Evolutionary conservation across 208 protist genomes (phyloP).

Genomic region (Crithidia brevicula): DNA sequence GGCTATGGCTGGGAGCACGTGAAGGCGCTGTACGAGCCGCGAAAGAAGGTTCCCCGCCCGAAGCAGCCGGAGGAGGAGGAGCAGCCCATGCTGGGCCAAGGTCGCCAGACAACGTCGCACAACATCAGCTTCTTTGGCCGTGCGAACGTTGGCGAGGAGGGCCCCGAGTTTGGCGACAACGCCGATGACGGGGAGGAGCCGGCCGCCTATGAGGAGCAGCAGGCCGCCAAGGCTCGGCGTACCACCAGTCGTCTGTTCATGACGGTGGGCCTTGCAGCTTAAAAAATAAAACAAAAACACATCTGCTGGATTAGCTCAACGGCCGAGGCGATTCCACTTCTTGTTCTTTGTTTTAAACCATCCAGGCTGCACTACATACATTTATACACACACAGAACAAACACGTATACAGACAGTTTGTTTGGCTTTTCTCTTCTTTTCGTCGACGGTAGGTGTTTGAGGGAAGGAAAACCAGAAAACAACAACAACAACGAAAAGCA

Average conservation of each 20-base stretch:
- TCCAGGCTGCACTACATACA: too few species aligned
- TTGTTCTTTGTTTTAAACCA: too few species aligned
- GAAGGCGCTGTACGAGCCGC: constrained; percentile 64
- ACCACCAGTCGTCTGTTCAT: constrained; percentile 34
- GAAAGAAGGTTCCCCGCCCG: constrained; percentile 39
- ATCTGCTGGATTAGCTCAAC: too few species aligned
- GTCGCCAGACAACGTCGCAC: constrained; percentile 24
- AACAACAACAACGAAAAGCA: too few species aligned
- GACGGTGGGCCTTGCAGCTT: constrained; percentile 28
- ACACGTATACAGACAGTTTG: too few species aligned
- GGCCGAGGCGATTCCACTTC: too few species aligned
- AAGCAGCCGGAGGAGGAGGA: constrained; percentile 17
- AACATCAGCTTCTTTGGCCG: constrained; percentile 68
- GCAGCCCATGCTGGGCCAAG: constrained; percentile 22
- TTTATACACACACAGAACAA: too few species aligned
- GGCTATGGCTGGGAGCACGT: constrained; percentile 38
- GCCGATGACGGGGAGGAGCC: constrained; percentile 59
- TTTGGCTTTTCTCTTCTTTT: too few species aligned
- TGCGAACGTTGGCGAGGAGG: constrained; percentile 45
- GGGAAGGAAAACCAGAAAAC: too few species aligned
- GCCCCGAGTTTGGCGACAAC: constrained; percentile 55
- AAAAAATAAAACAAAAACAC: too few species aligned
- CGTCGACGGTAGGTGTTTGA: too few species aligned
- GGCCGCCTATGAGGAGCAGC: constrained; percentile 41
- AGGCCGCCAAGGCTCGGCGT: constrained; percentile 34